Evolutionary conservation across 2,329 filamentous ascomycete genomes (phyloP).

Genomic region (Colletotrichum magnum): DNA sequence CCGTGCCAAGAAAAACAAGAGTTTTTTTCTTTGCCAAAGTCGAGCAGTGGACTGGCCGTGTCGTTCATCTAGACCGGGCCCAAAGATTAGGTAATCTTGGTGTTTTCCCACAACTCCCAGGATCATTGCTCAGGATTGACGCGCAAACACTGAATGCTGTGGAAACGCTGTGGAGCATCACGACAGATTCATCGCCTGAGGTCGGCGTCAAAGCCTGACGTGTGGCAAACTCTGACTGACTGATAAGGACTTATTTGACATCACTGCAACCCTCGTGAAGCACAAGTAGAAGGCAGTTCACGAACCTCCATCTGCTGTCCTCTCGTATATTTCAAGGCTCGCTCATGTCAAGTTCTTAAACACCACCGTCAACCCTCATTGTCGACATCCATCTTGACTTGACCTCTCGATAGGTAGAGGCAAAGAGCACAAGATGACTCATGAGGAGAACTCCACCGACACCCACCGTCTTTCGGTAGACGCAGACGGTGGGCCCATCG

Average conservation of each 20-base stretch:
- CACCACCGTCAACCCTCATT: neutral
- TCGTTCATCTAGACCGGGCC: neutral
- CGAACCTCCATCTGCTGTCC: neutral
- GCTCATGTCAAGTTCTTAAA: neutral
- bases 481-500: constrained; percentile 14
- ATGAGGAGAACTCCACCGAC: constrained; percentile 11
- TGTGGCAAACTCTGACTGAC: constrained; percentile 28
- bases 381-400: neutral
- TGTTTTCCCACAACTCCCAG: neutral
- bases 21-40: neutral
- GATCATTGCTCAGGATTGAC: constrained; percentile 17
- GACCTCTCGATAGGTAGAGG: neutral
- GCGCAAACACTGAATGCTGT: constrained; percentile 10
- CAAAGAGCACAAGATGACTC: constrained; percentile 11
- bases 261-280: constrained; percentile 13
- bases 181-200: constrained; percentile 24
- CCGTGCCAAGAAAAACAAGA: neutral
- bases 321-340: neutral
- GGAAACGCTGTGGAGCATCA: constrained; percentile 34
- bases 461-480: constrained; percentile 22
- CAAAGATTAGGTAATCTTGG: neutral
- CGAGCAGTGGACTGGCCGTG: neutral
- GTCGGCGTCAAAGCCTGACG: constrained; percentile 14
- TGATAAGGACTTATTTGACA: constrained; percentile 22
- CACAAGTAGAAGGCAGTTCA: neutral